phyloP scores from a whole-genome alignment of 2,329 filamentous ascomycete species.

The Botryotinia convoluta region DNA sequence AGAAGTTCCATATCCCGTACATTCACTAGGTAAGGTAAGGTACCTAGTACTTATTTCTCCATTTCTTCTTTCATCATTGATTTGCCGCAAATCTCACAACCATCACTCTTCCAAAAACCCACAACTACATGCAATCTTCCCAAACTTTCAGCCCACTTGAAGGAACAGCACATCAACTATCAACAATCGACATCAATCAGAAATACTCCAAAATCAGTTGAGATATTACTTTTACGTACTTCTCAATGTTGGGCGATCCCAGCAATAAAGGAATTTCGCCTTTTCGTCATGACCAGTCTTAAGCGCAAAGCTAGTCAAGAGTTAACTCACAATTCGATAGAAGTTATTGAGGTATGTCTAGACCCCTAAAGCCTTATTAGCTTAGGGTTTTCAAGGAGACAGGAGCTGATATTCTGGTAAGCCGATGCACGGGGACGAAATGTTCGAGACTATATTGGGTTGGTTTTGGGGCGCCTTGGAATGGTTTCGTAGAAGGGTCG shows the following conservation, averaged over 20 bases:
- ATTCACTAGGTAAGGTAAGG: neutral
- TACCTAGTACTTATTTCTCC: neutral
- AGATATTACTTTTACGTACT: neutral
- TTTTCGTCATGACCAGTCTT: slow-evolving; percentile 19
- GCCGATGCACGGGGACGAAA: slow-evolving; percentile 11
- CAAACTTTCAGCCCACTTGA: neutral
- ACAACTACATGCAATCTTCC: neutral
- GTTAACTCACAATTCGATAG: slow-evolving; percentile 26
- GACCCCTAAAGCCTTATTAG: neutral
- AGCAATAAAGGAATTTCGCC: neutral
- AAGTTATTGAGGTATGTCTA: slow-evolving; percentile 22
- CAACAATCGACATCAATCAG: neutral
- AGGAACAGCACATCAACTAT: slow-evolving; percentile 7
- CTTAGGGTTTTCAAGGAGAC: too few relatives aligned
- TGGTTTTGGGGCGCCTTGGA: neutral
- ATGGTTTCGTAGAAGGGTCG: neutral
- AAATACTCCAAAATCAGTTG: neutral
- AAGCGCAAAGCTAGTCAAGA: slow-evolving; percentile 33
- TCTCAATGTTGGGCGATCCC: slow-evolving; percentile 14
- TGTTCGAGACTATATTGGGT: slow-evolving; percentile 13
- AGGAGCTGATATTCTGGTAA: neutral
- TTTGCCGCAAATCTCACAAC: slow-evolving; percentile 7
- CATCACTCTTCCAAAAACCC: neutral
- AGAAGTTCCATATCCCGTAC: neutral
- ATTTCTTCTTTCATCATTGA: slow-evolving; percentile 19